Percentiles rank a stretch among this genome's conserved stretches.
Conservation (phyloP, 345 rosid species). For the Eucalyptus curtisii region DNA sequence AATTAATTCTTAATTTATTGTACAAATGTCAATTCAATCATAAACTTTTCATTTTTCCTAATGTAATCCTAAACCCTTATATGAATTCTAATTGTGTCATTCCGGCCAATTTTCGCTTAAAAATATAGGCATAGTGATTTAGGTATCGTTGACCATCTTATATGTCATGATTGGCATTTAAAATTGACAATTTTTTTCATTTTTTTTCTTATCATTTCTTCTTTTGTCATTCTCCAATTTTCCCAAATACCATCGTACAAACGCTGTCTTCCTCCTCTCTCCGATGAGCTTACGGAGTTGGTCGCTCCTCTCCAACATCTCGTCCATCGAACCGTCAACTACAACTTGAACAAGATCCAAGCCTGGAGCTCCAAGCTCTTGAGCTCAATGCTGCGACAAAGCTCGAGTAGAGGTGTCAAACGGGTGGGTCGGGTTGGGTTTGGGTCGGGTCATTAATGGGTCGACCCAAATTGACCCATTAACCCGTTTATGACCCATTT, state of each 20-base stretch:
- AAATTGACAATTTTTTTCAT: not conserved
- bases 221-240: not conserved
- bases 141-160: not conserved
- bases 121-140: not conserved
- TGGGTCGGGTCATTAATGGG: too few species aligned
- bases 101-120: rapidly evolving
- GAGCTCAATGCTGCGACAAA: not conserved
- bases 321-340: not conserved
- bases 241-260: not conserved
- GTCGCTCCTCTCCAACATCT: not conserved
- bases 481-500: too few species aligned
- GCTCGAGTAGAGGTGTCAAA: too few species aligned
- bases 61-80: not conserved
- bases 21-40: rapidly evolving
- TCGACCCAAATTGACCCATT: too few species aligned
- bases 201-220: not conserved
- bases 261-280: not conserved
- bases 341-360: not conserved
- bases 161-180: rapidly evolving
- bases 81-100: not conserved
- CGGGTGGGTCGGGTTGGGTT: too few species aligned
- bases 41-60: not conserved
- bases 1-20: not conserved
- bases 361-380: not conserved
- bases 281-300: not conserved